Percentiles rank a stretch among this genome's conserved stretches.
These are phyloP conservation scores for Protea cynaroides DNA, from an alignment of 164 flowering plant species.

Conservation along the genomic window DNA sequence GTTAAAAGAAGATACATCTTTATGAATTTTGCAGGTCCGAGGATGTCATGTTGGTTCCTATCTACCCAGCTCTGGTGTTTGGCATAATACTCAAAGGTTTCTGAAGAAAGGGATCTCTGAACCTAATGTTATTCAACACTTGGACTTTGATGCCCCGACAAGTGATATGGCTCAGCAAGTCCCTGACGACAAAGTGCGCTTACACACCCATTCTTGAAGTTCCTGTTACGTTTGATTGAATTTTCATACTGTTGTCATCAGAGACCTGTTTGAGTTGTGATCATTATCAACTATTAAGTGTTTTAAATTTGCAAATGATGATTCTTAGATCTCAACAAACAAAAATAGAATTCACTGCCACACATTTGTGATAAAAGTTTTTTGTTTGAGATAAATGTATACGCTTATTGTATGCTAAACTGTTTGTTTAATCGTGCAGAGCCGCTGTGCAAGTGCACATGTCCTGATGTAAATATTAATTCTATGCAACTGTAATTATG, in stretches of 20 bases:
- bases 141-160: slow-evolving; percentile 99
- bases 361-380: no score
- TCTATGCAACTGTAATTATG: no score
- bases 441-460: neutral
- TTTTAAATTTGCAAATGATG: no score
- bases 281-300: no score
- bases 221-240: no score
- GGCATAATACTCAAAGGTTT: slow-evolving; percentile 88
- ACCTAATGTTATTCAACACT: slow-evolving; percentile 58
- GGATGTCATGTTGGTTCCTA: slow-evolving; percentile 91
- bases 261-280: neutral
- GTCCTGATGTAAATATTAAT: no score
- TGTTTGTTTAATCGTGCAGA: neutral
- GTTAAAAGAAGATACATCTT: no score
- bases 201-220: no score
- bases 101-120: slow-evolving; percentile 57
- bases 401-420: neutral
- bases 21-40: slow-evolving; percentile 50
- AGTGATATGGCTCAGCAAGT: slow-evolving; percentile 75
- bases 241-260: no score
- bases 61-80: slow-evolving; percentile 82
- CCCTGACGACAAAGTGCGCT: slow-evolving; percentile 79
- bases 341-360: neutral
- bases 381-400: neutral
- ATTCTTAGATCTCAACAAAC: no score